These are phyloP conservation scores for Trichoderma gamsii DNA, from an alignment of 495 filamentous ascomycete species.

Conservation along the genomic window DNA sequence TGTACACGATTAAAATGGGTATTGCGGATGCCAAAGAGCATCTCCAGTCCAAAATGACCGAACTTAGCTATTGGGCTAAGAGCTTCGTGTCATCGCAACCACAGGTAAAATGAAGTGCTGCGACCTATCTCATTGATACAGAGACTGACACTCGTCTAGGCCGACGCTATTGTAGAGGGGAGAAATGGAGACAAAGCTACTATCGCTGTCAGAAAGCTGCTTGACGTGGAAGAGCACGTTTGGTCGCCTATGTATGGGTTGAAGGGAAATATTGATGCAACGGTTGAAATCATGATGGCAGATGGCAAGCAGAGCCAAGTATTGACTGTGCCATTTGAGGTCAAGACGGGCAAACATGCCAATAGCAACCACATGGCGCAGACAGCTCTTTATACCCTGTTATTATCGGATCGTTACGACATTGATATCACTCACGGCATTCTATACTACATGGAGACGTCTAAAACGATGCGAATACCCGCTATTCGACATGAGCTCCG, in stretches of 20 bases:
- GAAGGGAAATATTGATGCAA: constrained; percentile 98
- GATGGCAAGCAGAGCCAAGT: constrained; percentile 57
- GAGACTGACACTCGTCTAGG: constrained; percentile 35
- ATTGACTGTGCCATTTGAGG: constrained; percentile 83
- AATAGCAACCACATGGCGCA: constrained; percentile 80
- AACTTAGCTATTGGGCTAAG: constrained; percentile 75
- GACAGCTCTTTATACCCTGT: constrained; percentile 86
- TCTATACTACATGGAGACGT: constrained; percentile 89
- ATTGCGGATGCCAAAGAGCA: constrained; percentile 65
- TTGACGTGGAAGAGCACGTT: constrained; percentile 94
- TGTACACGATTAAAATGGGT: constrained; percentile 76
- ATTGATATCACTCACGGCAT: constrained; percentile 82
- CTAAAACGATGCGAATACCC: constrained; percentile 76
- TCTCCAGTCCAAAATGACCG: constrained; percentile 69
- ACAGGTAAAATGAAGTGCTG: constrained; percentile 44
- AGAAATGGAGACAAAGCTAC: constrained; percentile 63
- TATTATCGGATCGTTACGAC: constrained; percentile 93
- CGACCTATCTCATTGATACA: background rate
- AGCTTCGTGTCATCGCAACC: constrained; percentile 69
- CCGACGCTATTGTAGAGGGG: constrained; percentile 69
- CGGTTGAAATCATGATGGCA: constrained; percentile 78
- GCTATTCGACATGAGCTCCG: constrained; percentile 77
- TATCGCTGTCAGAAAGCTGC: constrained; percentile 84
- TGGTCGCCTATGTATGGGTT: constrained; percentile 97
- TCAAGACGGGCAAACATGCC: constrained; percentile 86